Conservation (phyloP, 2,329 filamentous ascomycete genomes). For the Penicillium sclerotigenum region DNA sequence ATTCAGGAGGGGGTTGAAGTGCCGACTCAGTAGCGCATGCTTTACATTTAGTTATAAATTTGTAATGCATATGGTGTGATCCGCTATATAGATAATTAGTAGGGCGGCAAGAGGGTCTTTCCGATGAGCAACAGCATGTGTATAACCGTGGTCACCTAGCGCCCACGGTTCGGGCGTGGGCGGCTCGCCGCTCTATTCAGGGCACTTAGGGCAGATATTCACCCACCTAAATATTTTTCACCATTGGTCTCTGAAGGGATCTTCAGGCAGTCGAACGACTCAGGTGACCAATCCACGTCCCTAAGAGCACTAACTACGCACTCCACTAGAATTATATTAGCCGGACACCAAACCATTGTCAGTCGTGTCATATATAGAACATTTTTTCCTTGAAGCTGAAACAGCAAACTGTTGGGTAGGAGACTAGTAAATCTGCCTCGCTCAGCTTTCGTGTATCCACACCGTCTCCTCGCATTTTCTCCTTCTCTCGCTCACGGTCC, state of each 20-base stretch:
- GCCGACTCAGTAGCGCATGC: too few relatives aligned
- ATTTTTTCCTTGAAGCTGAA: constrained; percentile 25
- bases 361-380: constrained; percentile 19
- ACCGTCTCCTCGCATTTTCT: constrained; percentile 12
- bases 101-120: too few relatives aligned
- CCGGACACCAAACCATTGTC: neutral
- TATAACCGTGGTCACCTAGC: neutral
- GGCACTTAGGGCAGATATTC: neutral
- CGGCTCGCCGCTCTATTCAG: neutral
- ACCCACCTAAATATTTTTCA: neutral
- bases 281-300: constrained; percentile 17
- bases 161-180: neutral
- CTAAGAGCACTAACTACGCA: constrained; percentile 19
- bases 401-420: constrained; percentile 20
- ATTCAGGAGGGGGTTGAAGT: neutral
- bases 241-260: constrained; percentile 21
- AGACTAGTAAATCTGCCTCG: constrained; percentile 18
- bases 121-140: neutral
- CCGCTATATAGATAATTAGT: too few relatives aligned
- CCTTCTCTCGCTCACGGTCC: constrained; percentile 13
- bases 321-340: constrained; percentile 14
- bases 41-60: too few relatives aligned
- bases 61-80: too few relatives aligned
- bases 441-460: constrained; percentile 10
- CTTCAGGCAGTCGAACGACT: constrained; percentile 20